phyloP scores from a whole-genome alignment of 176 grass and related monocot species.

The Phyllostachys edulis region DNA sequence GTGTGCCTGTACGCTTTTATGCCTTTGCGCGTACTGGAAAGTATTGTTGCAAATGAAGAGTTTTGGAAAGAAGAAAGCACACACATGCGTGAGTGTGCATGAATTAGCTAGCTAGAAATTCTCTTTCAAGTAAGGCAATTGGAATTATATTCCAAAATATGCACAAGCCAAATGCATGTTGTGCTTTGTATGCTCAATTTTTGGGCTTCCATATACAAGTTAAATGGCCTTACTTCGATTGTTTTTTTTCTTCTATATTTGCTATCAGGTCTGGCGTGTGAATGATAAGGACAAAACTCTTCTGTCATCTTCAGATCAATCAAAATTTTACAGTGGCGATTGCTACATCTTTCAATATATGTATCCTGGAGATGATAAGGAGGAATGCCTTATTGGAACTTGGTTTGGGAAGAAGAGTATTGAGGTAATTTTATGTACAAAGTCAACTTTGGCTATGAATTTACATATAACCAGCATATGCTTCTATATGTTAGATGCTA shows the following conservation, averaged over 20 bases:
- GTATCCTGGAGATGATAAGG: conserved; percentile 77
- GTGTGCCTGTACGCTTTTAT: neutral
- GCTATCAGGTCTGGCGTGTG: conserved; percentile 84
- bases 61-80: neutral
- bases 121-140: neutral
- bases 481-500: neutral
- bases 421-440: conserved; percentile 53
- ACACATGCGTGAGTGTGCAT: neutral
- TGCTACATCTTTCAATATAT: conserved; percentile 97
- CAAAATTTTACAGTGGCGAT: conserved; percentile 89
- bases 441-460: neutral
- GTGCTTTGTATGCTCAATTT: neutral
- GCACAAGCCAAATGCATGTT: neutral
- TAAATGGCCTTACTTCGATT: neutral
- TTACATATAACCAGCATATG: neutral
- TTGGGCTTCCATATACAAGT: neutral
- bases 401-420: conserved; percentile 91
- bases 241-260: conserved; percentile 4
- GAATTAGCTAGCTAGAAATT: conserved; percentile 6
- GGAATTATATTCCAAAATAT: neutral
- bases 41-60: neutral
- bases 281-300: conserved; percentile 74
- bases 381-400: conserved; percentile 89
- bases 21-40: neutral
- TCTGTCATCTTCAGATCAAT: conserved; percentile 57